phyloP scores from a whole-genome alignment of 208 protist genomes.

The Leishmania tarentolae region DNA sequence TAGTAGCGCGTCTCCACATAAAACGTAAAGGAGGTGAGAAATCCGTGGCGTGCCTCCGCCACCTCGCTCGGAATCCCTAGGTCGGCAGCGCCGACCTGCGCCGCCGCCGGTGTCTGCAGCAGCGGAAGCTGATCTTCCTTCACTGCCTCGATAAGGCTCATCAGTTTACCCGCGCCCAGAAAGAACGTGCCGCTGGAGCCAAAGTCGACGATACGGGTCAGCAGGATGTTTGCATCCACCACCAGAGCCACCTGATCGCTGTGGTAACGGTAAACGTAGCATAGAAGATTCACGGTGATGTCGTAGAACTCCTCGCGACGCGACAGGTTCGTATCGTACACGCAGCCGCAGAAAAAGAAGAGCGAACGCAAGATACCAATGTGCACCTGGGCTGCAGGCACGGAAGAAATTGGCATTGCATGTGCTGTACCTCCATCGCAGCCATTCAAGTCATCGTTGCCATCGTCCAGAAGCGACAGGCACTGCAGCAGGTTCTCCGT shows the following conservation, averaged over 20 bases:
- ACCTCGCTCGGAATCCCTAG: conserved; percentile 21
- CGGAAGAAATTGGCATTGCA: background rate
- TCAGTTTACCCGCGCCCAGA: conserved; percentile 62
- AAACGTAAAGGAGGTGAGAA: conserved; percentile 60
- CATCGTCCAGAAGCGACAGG: conserved; percentile 46
- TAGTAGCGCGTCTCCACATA: conserved; percentile 80
- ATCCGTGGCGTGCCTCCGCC: conserved; percentile 44
- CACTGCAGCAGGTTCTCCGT: conserved; percentile 72
- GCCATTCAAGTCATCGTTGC: conserved; percentile 11
- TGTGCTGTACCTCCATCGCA: conserved; percentile 4
- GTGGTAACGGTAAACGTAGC: conserved; percentile 81
- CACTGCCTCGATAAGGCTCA: conserved; percentile 57
- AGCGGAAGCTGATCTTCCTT: conserved; percentile 53
- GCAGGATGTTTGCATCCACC: conserved; percentile 71
- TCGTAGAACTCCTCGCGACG: conserved; percentile 62
- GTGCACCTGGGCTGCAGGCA: conserved; percentile 44
- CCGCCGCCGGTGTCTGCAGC: conserved; percentile 21
- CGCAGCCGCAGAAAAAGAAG: conserved; percentile 85
- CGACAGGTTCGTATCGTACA: conserved; percentile 64
- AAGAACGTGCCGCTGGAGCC: conserved; percentile 58
- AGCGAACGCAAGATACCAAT: conserved; percentile 75
- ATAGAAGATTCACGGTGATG: conserved; percentile 70
- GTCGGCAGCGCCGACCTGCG: background rate
- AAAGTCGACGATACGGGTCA: conserved; percentile 57
- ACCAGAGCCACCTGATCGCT: conserved; percentile 69